Conservation (phyloP, 768 basidiomycete species). For the Boletus vermiculosoides region DNA sequence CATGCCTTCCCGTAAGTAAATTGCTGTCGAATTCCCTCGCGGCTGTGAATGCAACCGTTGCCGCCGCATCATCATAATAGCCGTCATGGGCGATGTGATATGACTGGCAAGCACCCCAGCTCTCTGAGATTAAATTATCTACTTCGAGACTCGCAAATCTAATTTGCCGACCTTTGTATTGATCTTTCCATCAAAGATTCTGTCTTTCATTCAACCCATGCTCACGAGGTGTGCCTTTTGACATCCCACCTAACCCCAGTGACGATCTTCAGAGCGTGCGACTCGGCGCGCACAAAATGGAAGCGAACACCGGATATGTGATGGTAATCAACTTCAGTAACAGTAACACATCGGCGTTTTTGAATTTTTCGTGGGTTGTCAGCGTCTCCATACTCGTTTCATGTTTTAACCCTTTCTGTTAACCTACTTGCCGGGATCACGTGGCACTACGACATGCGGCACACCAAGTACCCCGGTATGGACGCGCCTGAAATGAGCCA, state of each 20-base stretch:
- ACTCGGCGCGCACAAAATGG: constrained; percentile 19
- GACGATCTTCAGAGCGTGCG: constrained; percentile 15
- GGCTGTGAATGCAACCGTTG: constrained; percentile 13
- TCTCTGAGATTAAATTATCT: constrained; percentile 20
- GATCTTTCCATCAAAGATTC: constrained; percentile 15
- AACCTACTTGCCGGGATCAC: constrained; percentile 31
- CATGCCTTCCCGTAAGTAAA: constrained; percentile 17
- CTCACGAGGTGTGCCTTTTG: constrained; percentile 10
- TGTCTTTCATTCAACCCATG: constrained; percentile 4
- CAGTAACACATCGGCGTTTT: constrained; percentile 15
- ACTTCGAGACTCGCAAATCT: constrained; percentile 19
- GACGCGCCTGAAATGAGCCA: constrained; percentile 1
- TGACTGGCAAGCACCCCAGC: constrained; percentile 2
- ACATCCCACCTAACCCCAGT: constrained; percentile 9
- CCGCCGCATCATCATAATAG: constrained; percentile 17
- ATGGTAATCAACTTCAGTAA: constrained; percentile 11
- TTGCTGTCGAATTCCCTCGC: constrained; percentile 15
- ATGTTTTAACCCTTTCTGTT: constrained; percentile 19
- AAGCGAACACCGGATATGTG: constrained; percentile 13
- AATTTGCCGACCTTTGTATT: constrained; percentile 12
- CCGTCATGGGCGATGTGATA: constrained; percentile 8
- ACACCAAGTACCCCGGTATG: not conserved
- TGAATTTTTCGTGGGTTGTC: constrained; percentile 13
- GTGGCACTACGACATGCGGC: constrained; percentile 12
- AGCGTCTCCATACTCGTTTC: constrained; percentile 29